Base-by-base conservation (phyloP, 139 green algal genomes). In the Chlamydomonas sp. region DNA sequence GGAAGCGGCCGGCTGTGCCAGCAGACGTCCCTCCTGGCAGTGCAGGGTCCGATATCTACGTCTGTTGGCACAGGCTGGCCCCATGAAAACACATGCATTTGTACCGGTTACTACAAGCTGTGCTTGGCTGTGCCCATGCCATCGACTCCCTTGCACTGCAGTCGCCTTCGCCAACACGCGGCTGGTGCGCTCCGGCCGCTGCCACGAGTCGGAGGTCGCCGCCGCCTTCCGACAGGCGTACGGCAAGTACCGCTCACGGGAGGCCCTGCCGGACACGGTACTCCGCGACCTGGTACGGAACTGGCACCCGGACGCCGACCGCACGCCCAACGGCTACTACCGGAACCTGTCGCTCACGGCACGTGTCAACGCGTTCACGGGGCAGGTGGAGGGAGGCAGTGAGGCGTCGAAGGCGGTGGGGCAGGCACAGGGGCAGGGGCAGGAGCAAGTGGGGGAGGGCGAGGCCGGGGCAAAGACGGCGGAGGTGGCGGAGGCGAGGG, bases 181-280 rank as follows among this genome's bases (percentile, higher is more conserved):
- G 17, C 88, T 97, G 66, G 86, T 93, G 85, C 92, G 89, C 1
- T 76, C 59, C 4, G 95, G 95, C 7, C 85, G 92, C 17, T 96
- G 94, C 89, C 95, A 98, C 76, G 95, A 97, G 91, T 94, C 80
- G 31, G 95, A 98, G 61, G 88, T 98, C 9, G 89, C 89, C 62
- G 69, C 66, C 0, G 91, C 89, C 18, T 96, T 97, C 85, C 74
- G 93, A 3, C 59, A 62, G n/a, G 60, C 82, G 49, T 80, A 80
- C 60, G 72, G 84, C 12, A 86, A 83, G 61, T 96, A 94, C 73
- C 90, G 88, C 16, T 85, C 57, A 4, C 17, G n/a, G 5, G 94
- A 95, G 15, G 79, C 73, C 5, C 71, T 97, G 20, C n/a, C 80
- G 6, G 90, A 96, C 82, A 68, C 64, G 1, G 86, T 79, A 12